Evolutionary conservation across 2,329 filamentous ascomycete species (phyloP).

Genomic region (Penicillium sp.): DNA sequence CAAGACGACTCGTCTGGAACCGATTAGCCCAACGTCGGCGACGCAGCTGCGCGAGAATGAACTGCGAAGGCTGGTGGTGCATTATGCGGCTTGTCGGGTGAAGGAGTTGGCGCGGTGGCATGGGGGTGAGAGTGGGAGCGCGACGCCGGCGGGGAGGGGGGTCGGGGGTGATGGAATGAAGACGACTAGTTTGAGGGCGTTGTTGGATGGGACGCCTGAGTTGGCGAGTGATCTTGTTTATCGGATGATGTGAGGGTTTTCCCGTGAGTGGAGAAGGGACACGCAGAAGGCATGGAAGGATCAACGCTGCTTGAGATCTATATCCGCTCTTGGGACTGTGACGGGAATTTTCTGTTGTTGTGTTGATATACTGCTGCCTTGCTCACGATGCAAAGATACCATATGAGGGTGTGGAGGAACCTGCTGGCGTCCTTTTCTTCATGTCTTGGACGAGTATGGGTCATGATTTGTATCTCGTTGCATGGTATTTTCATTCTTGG

Average conservation of each 20-base stretch:
- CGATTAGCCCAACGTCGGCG: slow-evolving; percentile 38
- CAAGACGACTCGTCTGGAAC: slow-evolving; percentile 44
- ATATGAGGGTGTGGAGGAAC: neutral
- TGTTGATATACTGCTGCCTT: neutral
- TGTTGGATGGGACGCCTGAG: slow-evolving; percentile 42
- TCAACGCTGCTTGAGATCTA: neutral
- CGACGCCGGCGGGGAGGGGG: slow-evolving; percentile 22
- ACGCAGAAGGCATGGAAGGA: too few relatives aligned
- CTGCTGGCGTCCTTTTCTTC: neutral
- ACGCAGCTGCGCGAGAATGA: slow-evolving; percentile 44
- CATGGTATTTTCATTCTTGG: slow-evolving; percentile 14
- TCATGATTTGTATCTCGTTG: slow-evolving; percentile 4
- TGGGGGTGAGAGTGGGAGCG: slow-evolving; percentile 29
- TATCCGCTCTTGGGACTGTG: slow-evolving; percentile 7
- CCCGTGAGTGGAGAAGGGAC: too few relatives aligned
- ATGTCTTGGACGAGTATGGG: neutral
- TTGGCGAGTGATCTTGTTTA: slow-evolving; percentile 47
- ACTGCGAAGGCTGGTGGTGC: slow-evolving; percentile 42
- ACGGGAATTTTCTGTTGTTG: neutral
- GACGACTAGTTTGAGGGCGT: slow-evolving; percentile 36
- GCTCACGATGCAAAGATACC: neutral
- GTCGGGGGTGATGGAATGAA: slow-evolving; percentile 15
- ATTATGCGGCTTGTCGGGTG: slow-evolving; percentile 46
- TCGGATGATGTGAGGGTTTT: slow-evolving; percentile 38
- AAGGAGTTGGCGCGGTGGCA: slow-evolving; percentile 41